These are phyloP conservation scores for Plasmodium fragile DNA, from an alignment of 169 alveolate genomes.

Conservation along the genomic window DNA sequence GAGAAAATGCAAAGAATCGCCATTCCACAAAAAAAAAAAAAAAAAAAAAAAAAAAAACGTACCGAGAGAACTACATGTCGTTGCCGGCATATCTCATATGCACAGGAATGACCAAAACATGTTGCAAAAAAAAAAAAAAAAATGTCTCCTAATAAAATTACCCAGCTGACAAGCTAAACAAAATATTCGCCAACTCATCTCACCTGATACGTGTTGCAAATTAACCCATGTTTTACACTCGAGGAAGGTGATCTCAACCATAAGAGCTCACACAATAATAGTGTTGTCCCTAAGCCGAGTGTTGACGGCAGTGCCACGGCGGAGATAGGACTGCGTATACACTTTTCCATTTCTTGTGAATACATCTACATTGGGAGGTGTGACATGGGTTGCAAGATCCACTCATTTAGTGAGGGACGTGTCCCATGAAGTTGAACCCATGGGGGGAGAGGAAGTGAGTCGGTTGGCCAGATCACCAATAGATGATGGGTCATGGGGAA, in stretches of 20 bases:
- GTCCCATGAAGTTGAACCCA: not conserved
- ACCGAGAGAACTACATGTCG: not conserved
- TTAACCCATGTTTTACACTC: not conserved
- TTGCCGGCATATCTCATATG: not conserved
- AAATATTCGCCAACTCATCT: not conserved
- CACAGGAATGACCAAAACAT: not conserved
- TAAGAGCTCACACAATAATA: not conserved
- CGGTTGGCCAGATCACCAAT: not conserved
- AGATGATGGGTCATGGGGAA: not conserved
- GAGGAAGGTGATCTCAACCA: not conserved
- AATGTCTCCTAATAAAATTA: not conserved
- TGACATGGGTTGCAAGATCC: not conserved
- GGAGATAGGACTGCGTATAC: not conserved
- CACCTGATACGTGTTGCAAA: not conserved
- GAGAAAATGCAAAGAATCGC: not conserved
- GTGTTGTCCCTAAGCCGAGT: not conserved
- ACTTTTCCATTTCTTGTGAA: not conserved
- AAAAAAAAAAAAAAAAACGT: not conserved
- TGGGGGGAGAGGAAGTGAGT: not conserved
- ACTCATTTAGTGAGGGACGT: not conserved
- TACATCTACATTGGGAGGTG: not conserved
- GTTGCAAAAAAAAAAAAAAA: not conserved
- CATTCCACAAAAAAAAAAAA: not conserved
- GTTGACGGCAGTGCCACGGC: not conserved
- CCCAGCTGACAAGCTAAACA: not conserved